phyloP scores from a whole-genome alignment of 345 rosid species.

The Rhizophora apiculata region DNA sequence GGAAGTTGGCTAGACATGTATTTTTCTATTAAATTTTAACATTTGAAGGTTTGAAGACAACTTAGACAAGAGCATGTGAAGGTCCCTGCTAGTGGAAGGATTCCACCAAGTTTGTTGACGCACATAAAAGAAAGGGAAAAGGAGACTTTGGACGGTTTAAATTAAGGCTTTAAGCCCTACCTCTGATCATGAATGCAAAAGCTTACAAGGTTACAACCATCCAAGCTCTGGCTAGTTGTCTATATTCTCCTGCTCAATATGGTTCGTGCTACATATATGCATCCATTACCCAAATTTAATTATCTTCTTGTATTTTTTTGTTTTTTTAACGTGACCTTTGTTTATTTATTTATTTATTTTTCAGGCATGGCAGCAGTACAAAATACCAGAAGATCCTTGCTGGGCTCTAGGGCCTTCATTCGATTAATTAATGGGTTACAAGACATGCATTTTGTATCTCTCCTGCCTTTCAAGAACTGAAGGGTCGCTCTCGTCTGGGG shows the following conservation, averaged over 20 bases:
- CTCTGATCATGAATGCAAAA: conserved; percentile 22
- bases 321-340: no score
- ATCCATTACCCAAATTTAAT: no score
- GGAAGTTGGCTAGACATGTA: not conserved
- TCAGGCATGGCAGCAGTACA: no score
- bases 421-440: no score
- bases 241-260: conserved; percentile 31
- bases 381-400: no score
- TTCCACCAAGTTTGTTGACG: conserved; percentile 13
- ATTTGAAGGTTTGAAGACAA: conserved; percentile 7
- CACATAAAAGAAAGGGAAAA: conserved; percentile 5
- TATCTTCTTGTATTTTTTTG: no score
- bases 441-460: not conserved
- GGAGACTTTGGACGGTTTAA: conserved; percentile 31
- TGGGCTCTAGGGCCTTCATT: no score
- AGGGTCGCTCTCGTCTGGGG: no score
- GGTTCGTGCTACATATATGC: not conserved
- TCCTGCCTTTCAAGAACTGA: not conserved
- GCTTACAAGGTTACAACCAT: conserved; percentile 12
- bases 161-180: conserved; percentile 27
- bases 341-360: no score
- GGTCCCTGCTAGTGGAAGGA: conserved; percentile 28
- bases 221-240: conserved; percentile 27
- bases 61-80: conserved; percentile 26
- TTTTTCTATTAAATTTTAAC: not conserved